Base-by-base conservation (phyloP, 352 stramenopile genomes). In the Globisporangium carolinianum region DNA sequence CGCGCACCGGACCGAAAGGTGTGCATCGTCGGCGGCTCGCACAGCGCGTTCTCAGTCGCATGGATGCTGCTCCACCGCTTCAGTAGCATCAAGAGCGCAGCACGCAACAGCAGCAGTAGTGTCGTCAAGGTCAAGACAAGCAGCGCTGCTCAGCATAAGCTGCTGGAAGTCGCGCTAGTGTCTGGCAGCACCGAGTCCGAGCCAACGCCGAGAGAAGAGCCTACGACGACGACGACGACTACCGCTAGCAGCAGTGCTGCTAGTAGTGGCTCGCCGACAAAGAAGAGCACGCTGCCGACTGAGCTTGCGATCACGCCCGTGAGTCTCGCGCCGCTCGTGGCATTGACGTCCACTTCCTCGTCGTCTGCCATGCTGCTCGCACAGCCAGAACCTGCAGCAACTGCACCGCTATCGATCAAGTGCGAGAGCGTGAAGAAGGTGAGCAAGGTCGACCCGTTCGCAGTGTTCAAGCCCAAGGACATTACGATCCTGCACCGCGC, bases 11-110 rank as follows among this genome's bases (percentile, higher is more conserved):
- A 67, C 6, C 61, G 58, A 11, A 89, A 91, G 66, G 79, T 94
- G 12, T 90, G 75, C 51, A 83, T 96, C 46, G 72, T 95, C 3
- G 87, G 87, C 10, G 87, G 87, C 12, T 90, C 82, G 0, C 86
- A 96, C 67, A 93, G 80, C 41, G 86, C 87, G 2, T 96, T 96
- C 57, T 93, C 80, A 0, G 79, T 91, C 4, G 79, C 79, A 5
- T 94, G 82, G 86, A 62, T 91, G 43, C 70, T 91, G 43, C 60
- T 96, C 35, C 83, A 93, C 62, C 84, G 73, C 17, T 74, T 81
- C 15, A 66, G 54, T 56, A 37, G 38, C 60, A 41, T 15, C 52
- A 42, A 66, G 60, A 12, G 51, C 11, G n/a, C 38, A 1, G n/a
- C n/a, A 15, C 32, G 12, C 3, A 32, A 42, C 42, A 15, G 32